Conservation (phyloP, 2,329 filamentous ascomycete genomes). For the Chaetomiaceae sp. region DNA sequence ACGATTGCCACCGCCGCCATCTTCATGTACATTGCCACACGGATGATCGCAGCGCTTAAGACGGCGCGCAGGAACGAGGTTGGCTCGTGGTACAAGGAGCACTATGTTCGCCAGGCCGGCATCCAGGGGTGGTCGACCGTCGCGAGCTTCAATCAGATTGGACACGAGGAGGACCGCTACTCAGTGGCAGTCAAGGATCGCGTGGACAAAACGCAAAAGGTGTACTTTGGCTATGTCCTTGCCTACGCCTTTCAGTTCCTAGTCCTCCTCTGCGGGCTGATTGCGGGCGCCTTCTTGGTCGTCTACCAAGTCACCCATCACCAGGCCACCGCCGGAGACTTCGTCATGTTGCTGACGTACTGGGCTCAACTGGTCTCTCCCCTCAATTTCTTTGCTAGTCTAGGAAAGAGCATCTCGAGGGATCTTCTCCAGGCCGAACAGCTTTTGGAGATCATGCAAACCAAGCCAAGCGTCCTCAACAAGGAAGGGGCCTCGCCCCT, state of each 20-base stretch:
- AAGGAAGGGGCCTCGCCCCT: slow-evolving; percentile 45
- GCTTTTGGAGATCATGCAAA: slow-evolving; percentile 52
- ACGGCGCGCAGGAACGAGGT: slow-evolving; percentile 44
- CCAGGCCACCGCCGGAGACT: slow-evolving; percentile 56
- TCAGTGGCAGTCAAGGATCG: slow-evolving; percentile 42
- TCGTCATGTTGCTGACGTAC: slow-evolving; percentile 66
- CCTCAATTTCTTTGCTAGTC: slow-evolving; percentile 60
- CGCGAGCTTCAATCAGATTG: slow-evolving; percentile 53
- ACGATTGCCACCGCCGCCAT: slow-evolving; percentile 52
- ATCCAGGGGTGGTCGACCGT: slow-evolving; percentile 56
- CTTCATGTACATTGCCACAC: slow-evolving; percentile 49
- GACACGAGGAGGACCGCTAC: slow-evolving; percentile 50
- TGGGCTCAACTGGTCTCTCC: slow-evolving; percentile 68
- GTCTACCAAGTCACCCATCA: slow-evolving; percentile 61
- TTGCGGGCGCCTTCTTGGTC: slow-evolving; percentile 55
- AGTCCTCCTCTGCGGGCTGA: slow-evolving; percentile 62
- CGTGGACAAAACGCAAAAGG: slow-evolving; percentile 32
- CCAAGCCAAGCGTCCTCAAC: slow-evolving; percentile 49
- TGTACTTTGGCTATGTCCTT: slow-evolving; percentile 42
- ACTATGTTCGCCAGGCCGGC: slow-evolving; percentile 49
- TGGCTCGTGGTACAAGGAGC: slow-evolving; percentile 49
- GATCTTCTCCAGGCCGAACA: slow-evolving; percentile 54
- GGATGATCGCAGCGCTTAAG: slow-evolving; percentile 46
- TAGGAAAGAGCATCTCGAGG: slow-evolving; percentile 51
- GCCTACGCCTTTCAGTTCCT: slow-evolving; percentile 53